Conservation (phyloP, 2,329 filamentous ascomycete genomes). For the Exophiala viscosa region DNA sequence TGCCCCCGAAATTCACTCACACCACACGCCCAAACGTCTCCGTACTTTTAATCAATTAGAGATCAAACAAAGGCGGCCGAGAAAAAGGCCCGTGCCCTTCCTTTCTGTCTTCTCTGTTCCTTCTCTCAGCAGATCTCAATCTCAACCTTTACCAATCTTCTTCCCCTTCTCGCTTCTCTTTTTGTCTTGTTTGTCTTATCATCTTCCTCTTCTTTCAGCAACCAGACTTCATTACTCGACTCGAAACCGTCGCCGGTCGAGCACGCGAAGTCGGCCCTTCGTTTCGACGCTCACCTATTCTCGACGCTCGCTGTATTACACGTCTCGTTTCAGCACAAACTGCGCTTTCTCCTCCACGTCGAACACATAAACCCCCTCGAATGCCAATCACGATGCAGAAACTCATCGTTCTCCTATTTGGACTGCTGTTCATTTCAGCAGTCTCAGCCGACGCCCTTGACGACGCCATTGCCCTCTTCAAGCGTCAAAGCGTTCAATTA, state of each 20-base stretch:
- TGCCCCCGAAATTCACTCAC: no score
- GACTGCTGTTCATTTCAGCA: constrained; percentile 24
- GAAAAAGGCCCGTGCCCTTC: no score
- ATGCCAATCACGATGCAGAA: constrained; percentile 18
- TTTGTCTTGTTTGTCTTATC: constrained; percentile 13
- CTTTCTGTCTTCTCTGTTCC: no score
- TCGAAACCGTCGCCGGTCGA: constrained; percentile 1
- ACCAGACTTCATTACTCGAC: not conserved
- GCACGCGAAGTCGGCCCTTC: not conserved
- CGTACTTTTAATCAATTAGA: no score
- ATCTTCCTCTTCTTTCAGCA: constrained; percentile 10
- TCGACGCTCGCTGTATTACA: constrained; percentile 1
- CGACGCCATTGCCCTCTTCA: constrained; percentile 24
- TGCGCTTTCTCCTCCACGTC: not conserved
- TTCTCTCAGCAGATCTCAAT: not conserved
- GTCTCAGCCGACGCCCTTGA: constrained; percentile 24
- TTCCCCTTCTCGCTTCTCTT: not conserved
- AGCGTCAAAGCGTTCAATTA: constrained; percentile 22
- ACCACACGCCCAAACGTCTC: no score
- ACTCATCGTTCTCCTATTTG: constrained; percentile 14
- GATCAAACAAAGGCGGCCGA: no score
- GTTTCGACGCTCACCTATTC: constrained; percentile 1
- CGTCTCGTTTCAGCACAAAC: not conserved
- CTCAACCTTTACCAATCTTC: not conserved
- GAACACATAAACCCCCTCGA: not conserved